Evolutionary conservation across 2,329 filamentous ascomycete species (phyloP), one percentile per base, ranked within the genome.

Genomic region (Arthrobotrys musiformis): DNA sequence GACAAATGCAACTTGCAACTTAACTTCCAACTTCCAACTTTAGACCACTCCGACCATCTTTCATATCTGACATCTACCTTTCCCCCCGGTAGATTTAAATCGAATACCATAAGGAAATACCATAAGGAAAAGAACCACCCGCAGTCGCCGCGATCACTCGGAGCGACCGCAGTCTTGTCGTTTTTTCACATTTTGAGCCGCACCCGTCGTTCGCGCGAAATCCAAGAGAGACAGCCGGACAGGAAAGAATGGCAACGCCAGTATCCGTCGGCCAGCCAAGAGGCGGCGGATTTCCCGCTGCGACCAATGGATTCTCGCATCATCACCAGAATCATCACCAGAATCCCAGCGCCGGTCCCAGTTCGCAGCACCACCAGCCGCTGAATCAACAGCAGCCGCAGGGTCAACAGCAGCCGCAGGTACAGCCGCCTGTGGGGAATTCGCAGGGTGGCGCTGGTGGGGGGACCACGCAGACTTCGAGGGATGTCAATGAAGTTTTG

Each of bases 401-500:
- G 33, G 11, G 4, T 50, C 66, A 48, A 40, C 50, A 69, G 13
- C 66, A 60, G 66, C 54, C 60, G 28, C 52, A n/a, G n/a, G n/a
- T n/a, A n/a, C n/a, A 60, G 26, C 66, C 50, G 37, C 24, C 63
- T n/a, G 28, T 24, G 17, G 42, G 46, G 37, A 60, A 19, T 60
- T 35, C 40, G 42, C 70, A 66, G 22, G 22, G 26, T 30, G 52
- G 17, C 52, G 42, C 63, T 24, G 11, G 62, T 30, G 28, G 56
- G 33, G 54, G 62, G 17, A 66, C n/a, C 13, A 54, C 44, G 4
- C 70, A 79, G 24, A 62, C 50, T 37, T 70, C 73, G 17, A 70
- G 60, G 4, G 64, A 78, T 50, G 78, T 80, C 15, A 84, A 86
- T 40, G 84, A 82, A 69, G 83, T 86, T 24, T 82, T 86, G 30